phyloP scores from a whole-genome alignment of 306 rosid genomes.

The Adenanthera pavonina region DNA sequence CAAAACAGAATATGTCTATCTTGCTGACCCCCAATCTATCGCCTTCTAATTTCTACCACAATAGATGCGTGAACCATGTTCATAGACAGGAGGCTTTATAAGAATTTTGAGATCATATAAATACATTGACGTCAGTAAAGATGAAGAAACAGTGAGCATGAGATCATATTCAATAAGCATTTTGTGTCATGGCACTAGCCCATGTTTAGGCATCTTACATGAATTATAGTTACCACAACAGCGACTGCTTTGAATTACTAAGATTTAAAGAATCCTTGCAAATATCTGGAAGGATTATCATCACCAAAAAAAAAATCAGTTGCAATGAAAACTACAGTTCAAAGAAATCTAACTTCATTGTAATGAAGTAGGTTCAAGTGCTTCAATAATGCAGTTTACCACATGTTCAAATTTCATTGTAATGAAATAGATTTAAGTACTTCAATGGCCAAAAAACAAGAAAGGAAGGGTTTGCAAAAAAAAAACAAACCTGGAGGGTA shows the following conservation, averaged over 20 bases:
- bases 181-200: background rate
- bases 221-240: background rate
- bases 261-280: background rate
- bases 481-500: conserved; percentile 93
- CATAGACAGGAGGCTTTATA: background rate
- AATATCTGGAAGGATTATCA: conserved; percentile 7
- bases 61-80: background rate
- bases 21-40: conserved; percentile 8
- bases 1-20: conserved; percentile 23
- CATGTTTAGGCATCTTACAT: background rate
- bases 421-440: conserved; percentile 1
- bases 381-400: conserved; percentile 14
- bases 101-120: background rate
- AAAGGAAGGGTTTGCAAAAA: conserved; percentile 15
- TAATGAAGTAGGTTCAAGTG: background rate
- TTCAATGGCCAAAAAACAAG: conserved; percentile 10
- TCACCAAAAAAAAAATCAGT: conserved; percentile 15
- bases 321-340: conserved; percentile 1
- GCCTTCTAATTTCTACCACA: background rate
- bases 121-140: conserved; percentile 3
- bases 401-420: conserved; percentile 11
- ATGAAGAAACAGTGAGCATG: conserved; percentile 1
- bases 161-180: background rate
- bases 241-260: background rate
- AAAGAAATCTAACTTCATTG: background rate